phyloP scores from a whole-genome alignment of 805 yeast genomes.

The Saturnispora saitoi region DNA sequence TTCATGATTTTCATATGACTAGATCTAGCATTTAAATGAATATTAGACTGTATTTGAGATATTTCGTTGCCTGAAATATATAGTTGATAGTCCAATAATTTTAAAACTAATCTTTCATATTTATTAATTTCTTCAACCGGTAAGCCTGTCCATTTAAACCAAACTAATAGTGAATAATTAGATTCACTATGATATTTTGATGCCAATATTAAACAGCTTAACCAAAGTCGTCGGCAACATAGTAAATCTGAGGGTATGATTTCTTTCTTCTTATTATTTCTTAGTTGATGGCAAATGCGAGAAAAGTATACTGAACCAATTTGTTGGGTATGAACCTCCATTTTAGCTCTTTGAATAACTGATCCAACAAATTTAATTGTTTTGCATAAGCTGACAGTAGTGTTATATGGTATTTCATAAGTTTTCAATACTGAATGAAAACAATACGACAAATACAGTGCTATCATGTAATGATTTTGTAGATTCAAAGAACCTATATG shows the following conservation, averaged over 20 bases:
- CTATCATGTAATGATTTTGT: background rate
- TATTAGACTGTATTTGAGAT: background rate
- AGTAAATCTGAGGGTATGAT: conserved; percentile 31
- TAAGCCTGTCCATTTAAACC: conserved; percentile 71
- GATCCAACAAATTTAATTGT: conserved; percentile 6
- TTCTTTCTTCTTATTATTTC: background rate
- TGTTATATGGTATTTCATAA: background rate
- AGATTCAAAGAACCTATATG: too few species aligned
- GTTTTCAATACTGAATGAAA: background rate
- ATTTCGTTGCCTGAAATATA: conserved; percentile 13
- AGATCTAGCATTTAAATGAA: background rate
- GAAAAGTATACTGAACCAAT: background rate
- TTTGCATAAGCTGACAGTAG: background rate
- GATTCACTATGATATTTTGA: conserved; percentile 68
- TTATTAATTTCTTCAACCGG: conserved; percentile 38
- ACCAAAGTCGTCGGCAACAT: conserved; percentile 42
- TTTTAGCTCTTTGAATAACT: conserved; percentile 7
- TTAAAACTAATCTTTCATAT: conserved; percentile 45
- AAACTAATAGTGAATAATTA: conserved; percentile 57
- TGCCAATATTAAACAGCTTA: conserved; percentile 61
- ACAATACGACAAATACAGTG: background rate
- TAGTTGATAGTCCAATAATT: conserved; percentile 46
- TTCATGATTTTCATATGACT: conserved; percentile 2
- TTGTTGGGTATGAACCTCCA: background rate
- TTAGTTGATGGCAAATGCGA: background rate